Evolutionary conservation across 257 asterid genomes (phyloP).

Genomic region (Gentiana macrophylla): DNA sequence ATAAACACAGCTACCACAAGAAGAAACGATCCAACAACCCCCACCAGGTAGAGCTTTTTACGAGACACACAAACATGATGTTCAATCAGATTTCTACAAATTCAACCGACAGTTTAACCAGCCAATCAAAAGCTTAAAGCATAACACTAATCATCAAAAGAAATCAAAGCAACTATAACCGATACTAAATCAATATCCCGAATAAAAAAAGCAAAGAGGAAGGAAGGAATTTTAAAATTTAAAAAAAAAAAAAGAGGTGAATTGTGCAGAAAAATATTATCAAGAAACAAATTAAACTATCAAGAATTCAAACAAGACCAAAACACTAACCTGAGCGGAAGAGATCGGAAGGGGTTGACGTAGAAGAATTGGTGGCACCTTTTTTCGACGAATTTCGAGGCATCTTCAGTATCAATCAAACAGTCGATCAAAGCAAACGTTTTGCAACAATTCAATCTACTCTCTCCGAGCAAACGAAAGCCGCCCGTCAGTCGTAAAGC

Average conservation of each 20-base stretch:
- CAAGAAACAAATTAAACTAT: background rate
- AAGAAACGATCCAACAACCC: too few species aligned
- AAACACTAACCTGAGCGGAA: constrained; percentile 57
- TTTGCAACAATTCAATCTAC: background rate
- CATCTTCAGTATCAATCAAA: constrained; percentile 22
- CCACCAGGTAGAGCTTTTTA: too few species aligned
- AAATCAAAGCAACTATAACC: background rate
- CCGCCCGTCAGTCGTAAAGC: background rate
- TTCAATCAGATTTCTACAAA: background rate
- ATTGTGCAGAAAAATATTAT: background rate
- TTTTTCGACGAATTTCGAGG: constrained; percentile 76
- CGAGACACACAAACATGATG: too few species aligned
- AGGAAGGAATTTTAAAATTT: background rate
- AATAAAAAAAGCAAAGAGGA: too few species aligned
- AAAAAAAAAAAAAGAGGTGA: background rate
- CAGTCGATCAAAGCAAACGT: too few species aligned
- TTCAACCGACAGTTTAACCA: background rate
- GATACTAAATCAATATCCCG: background rate
- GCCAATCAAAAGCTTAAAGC: background rate
- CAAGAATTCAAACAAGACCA: background rate
- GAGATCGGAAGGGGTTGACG: constrained; percentile 51
- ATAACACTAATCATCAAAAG: background rate
- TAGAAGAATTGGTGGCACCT: constrained; percentile 33
- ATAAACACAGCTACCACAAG: too few species aligned
- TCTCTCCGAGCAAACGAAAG: background rate